Evolutionary conservation across 495 filamentous ascomycete genomes (phyloP).

Genomic region (Geoglossum glabrum): DNA sequence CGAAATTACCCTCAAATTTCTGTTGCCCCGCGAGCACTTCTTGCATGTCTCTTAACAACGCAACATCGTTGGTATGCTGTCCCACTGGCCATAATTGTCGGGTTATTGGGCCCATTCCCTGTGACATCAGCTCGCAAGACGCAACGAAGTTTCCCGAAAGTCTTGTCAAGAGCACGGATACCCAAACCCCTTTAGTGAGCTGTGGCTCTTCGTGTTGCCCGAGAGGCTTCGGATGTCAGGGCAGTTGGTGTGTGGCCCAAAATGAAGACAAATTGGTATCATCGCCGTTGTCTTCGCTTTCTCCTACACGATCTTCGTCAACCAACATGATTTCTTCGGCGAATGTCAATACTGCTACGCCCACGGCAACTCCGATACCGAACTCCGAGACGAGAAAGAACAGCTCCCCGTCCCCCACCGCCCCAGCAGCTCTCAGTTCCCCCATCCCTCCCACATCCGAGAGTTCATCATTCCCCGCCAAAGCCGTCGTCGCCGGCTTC

Average conservation of each 20-base stretch:
- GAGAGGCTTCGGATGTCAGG: conserved; percentile 52
- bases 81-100: conserved; percentile 39
- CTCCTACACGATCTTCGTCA: not conserved
- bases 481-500: conserved; percentile 38
- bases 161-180: conserved; percentile 46
- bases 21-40: conserved; percentile 46
- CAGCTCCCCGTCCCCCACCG: not conserved
- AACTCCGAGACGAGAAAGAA: not conserved
- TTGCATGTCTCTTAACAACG: conserved; percentile 45
- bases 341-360: not conserved
- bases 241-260: conserved; percentile 20
- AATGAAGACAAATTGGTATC: conserved; percentile 12
- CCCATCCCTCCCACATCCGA: conserved; percentile 41
- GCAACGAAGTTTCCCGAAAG: conserved; percentile 36
- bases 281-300: not conserved
- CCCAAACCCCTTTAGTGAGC: conserved; percentile 29
- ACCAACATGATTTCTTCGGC: not conserved
- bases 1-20: conserved; percentile 45
- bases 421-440: conserved; percentile 29
- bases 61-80: conserved; percentile 60
- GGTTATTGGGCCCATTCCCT: conserved; percentile 48
- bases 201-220: conserved; percentile 55
- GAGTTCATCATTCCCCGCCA: conserved; percentile 26
- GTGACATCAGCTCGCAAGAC: conserved; percentile 48
- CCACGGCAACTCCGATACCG: not conserved